Evolutionary conservation across 345 rosid genomes (phyloP), one percentile per base, ranked within the genome.

Genomic region (Pugionium cornutum): DNA sequence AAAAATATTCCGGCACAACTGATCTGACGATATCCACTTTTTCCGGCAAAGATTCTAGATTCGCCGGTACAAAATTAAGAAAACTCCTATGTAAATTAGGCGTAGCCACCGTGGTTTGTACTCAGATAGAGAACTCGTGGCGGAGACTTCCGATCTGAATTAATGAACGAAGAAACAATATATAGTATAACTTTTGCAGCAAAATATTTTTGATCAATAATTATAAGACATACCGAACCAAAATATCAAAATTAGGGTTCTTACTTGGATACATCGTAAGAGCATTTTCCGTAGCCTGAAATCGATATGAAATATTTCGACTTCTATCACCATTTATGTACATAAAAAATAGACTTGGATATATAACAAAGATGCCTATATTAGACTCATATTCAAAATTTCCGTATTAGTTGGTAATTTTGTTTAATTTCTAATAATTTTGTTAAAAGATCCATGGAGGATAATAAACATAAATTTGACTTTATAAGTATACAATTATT

Each of bases 261-360:
- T 61, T 76, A 87, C 90, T 83, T 75, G 1, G 88, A 39, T 44
- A 77, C 72, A 7, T 75, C 52, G 57, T 77, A 87, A 9, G 30
- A 40, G 41, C 90, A 87, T 67, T 71, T 80, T 8, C 68, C 81
- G 39, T 84, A 73, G 76, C 90, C 92, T 84, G 81, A 55, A 72
- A 45, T 45, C 43, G 74, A 66, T 33, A 37, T 37, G 1, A 27
- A 47, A 4, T 11, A 58, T 44, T 1, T 33, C 36, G 43, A 36
- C 2, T 39, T 26, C 1, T 28, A 2, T 49, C 35, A 55, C 8
- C 10, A 39, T 18, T 18, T 18, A 18, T 18, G 18, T 30, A 43
- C 28, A 62, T 8, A 27, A 25, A 46, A 34, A 47, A 2, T 28
- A 43, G 26, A 31, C 4, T 34, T 9, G 2, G 4, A 6, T 26